Evolutionary conservation across 805 yeast genomes (phyloP).

Genomic region (Kodamaea fukazawae): DNA sequence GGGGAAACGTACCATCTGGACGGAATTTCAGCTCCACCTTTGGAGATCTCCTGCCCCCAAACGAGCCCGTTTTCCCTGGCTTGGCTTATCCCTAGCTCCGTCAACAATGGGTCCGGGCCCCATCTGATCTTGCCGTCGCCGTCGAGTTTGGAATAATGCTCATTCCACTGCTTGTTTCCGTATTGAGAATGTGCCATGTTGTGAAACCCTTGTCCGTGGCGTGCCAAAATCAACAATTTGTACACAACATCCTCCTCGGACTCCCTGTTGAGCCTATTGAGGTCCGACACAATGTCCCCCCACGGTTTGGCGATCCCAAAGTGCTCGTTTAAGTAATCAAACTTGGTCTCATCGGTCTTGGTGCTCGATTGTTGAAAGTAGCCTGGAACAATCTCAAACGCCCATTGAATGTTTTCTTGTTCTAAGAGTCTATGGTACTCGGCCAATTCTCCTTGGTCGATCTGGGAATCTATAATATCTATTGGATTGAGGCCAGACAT

Average conservation of each 20-base stretch:
- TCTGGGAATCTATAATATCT: constrained; percentile 33
- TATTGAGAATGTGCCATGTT: constrained; percentile 46
- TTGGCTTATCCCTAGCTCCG: constrained; percentile 43
- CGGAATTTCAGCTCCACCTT: constrained; percentile 31
- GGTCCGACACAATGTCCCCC: constrained; percentile 17
- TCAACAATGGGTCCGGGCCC: constrained; percentile 53
- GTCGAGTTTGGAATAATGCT: constrained; percentile 40
- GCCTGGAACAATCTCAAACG: constrained; percentile 39
- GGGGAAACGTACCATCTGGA: constrained; percentile 48
- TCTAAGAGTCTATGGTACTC: constrained; percentile 15
- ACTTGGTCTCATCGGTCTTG: constrained; percentile 40
- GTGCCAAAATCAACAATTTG: constrained; percentile 46
- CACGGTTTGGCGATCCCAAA: constrained; percentile 40
- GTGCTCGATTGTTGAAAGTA: constrained; percentile 44
- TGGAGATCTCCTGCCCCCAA: constrained; percentile 37
- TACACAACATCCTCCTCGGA: constrained; percentile 30
- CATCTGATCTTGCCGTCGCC: constrained; percentile 49
- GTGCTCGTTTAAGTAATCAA: constrained; percentile 41
- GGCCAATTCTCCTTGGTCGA: constrained; percentile 17
- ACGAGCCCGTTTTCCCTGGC: constrained; percentile 43
- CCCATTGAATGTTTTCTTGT: constrained; percentile 24
- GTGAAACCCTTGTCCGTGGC: constrained; percentile 57
- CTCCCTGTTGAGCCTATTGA: constrained; percentile 34
- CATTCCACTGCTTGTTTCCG: constrained; percentile 47
- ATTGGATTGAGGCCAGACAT: constrained; percentile 19